phyloP scores from a whole-genome alignment of 805 yeast species.

The Pichia cephalocereana region DNA sequence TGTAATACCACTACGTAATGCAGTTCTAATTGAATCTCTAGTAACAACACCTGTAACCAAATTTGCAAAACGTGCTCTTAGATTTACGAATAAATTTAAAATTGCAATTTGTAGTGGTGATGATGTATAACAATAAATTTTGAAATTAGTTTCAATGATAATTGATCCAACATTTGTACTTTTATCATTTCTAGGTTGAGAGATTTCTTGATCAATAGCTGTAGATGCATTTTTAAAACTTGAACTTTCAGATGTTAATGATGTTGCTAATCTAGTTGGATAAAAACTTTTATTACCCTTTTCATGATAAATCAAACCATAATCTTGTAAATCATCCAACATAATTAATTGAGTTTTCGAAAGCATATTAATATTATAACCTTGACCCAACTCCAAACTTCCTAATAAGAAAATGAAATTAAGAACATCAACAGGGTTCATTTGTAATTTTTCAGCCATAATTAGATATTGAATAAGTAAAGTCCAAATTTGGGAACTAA shows the following conservation, averaged over 20 bases:
- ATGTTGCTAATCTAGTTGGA: constrained; percentile 86
- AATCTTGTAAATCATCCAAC: constrained; percentile 85
- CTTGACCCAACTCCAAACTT: constrained; percentile 82
- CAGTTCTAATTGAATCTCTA: constrained; percentile 81
- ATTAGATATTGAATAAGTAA: constrained; percentile 77
- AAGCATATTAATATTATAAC: constrained; percentile 62
- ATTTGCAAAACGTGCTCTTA: constrained; percentile 77
- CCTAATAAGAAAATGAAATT: constrained; percentile 92
- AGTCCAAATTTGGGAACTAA: constrained; percentile 93
- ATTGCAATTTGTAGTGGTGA: constrained; percentile 95
- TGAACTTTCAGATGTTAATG: constrained; percentile 76
- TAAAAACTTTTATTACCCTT: constrained; percentile 57
- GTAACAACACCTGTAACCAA: constrained; percentile 92
- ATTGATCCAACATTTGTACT: constrained; percentile 47
- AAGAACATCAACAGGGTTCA: constrained; percentile 94
- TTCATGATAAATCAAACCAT: constrained; percentile 66
- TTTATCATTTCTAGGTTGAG: constrained; percentile 17
- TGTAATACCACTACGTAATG: constrained; percentile 80
- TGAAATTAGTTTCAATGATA: constrained; percentile 88
- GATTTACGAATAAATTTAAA: constrained; percentile 75
- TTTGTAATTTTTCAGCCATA: constrained; percentile 71
- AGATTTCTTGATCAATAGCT: constrained; percentile 61
- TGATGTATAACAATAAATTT: constrained; percentile 84
- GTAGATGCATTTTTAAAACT: constrained; percentile 64
- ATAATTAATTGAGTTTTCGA: constrained; percentile 75